Conservation (phyloP, 2,329 filamentous ascomycete genomes). For the Ceratocystis ficicola region DNA sequence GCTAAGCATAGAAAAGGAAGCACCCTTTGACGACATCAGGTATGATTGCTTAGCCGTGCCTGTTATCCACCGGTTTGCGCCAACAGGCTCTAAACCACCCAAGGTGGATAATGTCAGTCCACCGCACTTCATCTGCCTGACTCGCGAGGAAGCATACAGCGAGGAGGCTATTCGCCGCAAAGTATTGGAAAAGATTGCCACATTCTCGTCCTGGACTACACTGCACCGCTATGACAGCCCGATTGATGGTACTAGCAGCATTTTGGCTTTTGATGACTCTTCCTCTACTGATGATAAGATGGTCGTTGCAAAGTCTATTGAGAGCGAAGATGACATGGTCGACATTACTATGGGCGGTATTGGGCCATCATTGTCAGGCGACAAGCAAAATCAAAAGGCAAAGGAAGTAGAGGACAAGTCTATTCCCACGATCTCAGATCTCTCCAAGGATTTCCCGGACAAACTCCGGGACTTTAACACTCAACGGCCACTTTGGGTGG, state of each 20-base stretch:
- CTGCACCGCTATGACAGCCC: conserved; percentile 41
- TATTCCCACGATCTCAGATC: not conserved
- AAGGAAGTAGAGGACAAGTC: conserved; percentile 19
- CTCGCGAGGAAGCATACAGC: conserved; percentile 52
- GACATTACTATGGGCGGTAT: conserved; percentile 64
- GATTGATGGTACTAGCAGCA: conserved; percentile 14
- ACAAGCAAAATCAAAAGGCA: conserved; percentile 34
- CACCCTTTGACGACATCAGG: conserved; percentile 46
- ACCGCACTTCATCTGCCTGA: conserved; percentile 64
- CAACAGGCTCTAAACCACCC: conserved; percentile 27
- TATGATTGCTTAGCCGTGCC: conserved; percentile 59
- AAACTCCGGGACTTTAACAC: conserved; percentile 39
- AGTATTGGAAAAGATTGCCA: conserved; percentile 61
- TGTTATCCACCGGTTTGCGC: conserved; percentile 48
- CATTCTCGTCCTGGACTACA: conserved; percentile 59
- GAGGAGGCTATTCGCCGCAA: conserved; percentile 69
- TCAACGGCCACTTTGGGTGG: conserved; percentile 42
- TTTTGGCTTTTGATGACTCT: conserved; percentile 29
- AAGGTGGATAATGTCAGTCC: conserved; percentile 30
- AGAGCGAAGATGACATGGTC: conserved; percentile 82
- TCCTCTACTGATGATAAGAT: conserved; percentile 52
- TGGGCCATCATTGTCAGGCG: conserved; percentile 26
- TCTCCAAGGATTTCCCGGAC: conserved; percentile 22
- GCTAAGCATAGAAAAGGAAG: conserved; percentile 37
- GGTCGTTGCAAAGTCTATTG: conserved; percentile 64